These are phyloP conservation scores for Exophiala sideris DNA, from an alignment of 2,329 filamentous ascomycete species.

Conservation along the genomic window DNA sequence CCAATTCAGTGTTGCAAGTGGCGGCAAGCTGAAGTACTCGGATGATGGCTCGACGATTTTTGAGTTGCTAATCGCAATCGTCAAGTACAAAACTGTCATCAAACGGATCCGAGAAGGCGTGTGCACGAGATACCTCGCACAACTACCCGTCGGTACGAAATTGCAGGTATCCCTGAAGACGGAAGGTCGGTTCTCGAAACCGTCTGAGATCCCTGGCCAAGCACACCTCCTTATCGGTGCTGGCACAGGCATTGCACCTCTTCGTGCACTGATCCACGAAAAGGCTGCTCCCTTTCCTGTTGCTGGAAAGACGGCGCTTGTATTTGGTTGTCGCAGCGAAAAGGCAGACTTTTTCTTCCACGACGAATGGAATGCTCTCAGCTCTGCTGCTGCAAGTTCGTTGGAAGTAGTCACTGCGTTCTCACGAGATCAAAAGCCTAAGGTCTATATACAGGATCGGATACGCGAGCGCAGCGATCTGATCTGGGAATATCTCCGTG, in stretches of 20 bases:
- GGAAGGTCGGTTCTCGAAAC: conserved; percentile 19
- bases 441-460: conserved; percentile 66
- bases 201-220: not conserved
- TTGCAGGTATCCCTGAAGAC: conserved; percentile 52
- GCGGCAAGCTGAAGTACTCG: conserved; percentile 49
- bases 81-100: conserved; percentile 86
- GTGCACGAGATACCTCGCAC: conserved; percentile 80
- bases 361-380: conserved; percentile 64
- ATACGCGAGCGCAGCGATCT: conserved; percentile 50
- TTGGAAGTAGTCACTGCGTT: conserved; percentile 63
- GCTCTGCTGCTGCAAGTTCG: not conserved
- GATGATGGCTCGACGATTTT: conserved; percentile 48
- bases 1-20: conserved; percentile 88
- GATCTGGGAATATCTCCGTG: conserved; percentile 53
- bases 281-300: conserved; percentile 16
- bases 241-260: conserved; percentile 33
- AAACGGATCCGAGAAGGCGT: conserved; percentile 80
- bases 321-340: conserved; percentile 80
- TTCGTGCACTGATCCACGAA: conserved; percentile 51
- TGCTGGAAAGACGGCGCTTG: conserved; percentile 56
- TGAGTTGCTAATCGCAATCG: conserved; percentile 78
- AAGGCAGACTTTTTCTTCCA: conserved; percentile 76
- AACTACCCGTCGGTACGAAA: conserved; percentile 55
- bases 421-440: conserved; percentile 64
- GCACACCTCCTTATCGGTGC: conserved; percentile 52